Base-by-base conservation (phyloP, 371 early-diverging fungal species). In the Lichtheimia ramosa region DNA sequence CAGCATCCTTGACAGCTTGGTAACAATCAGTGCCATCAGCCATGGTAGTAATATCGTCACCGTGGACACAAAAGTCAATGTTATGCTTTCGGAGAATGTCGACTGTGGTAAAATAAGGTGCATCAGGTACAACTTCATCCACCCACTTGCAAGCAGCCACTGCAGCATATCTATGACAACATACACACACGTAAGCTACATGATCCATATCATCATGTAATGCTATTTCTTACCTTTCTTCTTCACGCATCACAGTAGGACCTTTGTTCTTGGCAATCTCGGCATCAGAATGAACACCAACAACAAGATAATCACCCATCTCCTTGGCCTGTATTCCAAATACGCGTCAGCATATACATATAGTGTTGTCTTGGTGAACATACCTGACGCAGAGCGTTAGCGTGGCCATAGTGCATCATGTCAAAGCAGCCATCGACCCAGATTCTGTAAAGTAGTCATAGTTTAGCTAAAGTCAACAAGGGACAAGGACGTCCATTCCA, bases 111-210 rank as follows among this genome's bases (percentile, higher is more conserved):
- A 91, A 82, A 74, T 96, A 99, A 5, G 99, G 99, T 16, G 97
- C 97, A 61, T 97, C 81, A 54, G 79, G 83, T 14, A 96, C 96
- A 2, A 98, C 92, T 64, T 92, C 86, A 71, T 98, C 97, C 1
- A 87, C 97, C 97, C 97, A 98, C 69, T 95, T 96, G 83, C 98
- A 98, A 7, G 93, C 94, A 27, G 88, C 90, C 2, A 97, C 95
- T 28, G 96, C 93, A 21, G 92, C 95, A 70, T 95, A 95, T 59
- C 95, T 90, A 13, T 46, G 15, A 46, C 4, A n/a, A 57, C 8
- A 50, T 16, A 25, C 43, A 40, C 20, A 7, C n/a, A 55, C 6
- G 42, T 21, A 42, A 23, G 39, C 6, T 51, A 12, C 41, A 5
- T 3, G 28, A 14, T 43, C 27, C 5, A 5, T 3, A 7, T 6